A percentile compares a stretch with the other conserved stretches of the same genome.
Conservation (phyloP, 306 rosid species). For the Cicer chorassanicum region DNA sequence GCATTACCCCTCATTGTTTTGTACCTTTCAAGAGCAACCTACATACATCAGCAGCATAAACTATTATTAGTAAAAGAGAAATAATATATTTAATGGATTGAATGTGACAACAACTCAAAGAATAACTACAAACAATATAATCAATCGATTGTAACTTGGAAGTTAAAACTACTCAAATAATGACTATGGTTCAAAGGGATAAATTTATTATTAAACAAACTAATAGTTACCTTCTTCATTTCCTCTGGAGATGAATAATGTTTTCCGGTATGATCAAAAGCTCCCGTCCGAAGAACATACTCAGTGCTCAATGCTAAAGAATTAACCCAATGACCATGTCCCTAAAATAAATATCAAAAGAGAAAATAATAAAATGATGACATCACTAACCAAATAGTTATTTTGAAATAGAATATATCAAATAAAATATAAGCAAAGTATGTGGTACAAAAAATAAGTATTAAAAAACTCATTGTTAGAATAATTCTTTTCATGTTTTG, state of each 20-base stretch:
- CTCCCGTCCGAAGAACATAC: constrained; percentile 94
- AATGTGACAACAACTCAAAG: too few relatives aligned
- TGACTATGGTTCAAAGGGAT: constrained; percentile 8
- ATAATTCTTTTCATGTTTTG: constrained; percentile 1
- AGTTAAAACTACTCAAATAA: background rate
- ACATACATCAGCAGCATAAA: constrained; percentile 29
- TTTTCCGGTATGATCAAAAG: constrained; percentile 90
- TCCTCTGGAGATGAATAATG: constrained; percentile 78
- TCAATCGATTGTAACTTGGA: background rate
- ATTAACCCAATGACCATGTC: constrained; percentile 97
- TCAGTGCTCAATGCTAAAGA: constrained; percentile 95
- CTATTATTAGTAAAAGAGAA: constrained; percentile 20
- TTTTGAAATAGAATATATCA: background rate
- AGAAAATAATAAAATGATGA: constrained; percentile 1
- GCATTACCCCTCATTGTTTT: constrained; percentile 78
- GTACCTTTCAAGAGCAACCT: constrained; percentile 96
- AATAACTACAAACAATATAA: background rate
- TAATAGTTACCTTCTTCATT: constrained; percentile 73
- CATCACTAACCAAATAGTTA: constrained; percentile 8
- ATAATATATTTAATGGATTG: background rate
- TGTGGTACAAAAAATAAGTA: constrained; percentile 10
- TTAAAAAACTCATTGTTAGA: background rate
- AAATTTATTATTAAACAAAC: constrained; percentile 20
- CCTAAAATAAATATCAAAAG: constrained; percentile 60
- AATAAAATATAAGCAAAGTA: background rate